Evolutionary conservation across 805 yeast species (phyloP).

Genomic region (Hanseniaspora thailandica): DNA sequence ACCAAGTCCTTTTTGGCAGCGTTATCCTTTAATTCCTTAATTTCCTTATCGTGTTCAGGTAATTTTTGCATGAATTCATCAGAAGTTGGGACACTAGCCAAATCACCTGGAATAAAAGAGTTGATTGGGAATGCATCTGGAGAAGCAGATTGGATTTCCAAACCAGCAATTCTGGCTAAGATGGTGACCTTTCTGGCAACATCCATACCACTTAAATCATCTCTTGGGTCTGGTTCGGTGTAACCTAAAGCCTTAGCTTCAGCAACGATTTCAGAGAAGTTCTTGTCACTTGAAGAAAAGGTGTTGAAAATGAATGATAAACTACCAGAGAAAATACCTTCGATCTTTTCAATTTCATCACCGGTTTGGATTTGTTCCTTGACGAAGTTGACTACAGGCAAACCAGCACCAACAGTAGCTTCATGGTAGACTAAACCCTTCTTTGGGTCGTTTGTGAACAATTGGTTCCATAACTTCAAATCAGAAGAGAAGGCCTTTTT

Average conservation of each 20-base stretch:
- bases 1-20: constrained; percentile 81
- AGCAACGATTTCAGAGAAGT: constrained; percentile 80
- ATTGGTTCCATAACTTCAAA: constrained; percentile 60
- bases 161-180: constrained; percentile 84
- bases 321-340: constrained; percentile 95
- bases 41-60: constrained; percentile 71
- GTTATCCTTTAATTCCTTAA: constrained; percentile 62
- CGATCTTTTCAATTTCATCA: constrained; percentile 79
- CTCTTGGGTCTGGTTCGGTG: constrained; percentile 99
- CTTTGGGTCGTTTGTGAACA: constrained; percentile 48
- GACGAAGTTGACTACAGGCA: constrained; percentile 82
- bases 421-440: constrained; percentile 83
- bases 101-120: constrained; percentile 77
- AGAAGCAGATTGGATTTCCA: constrained; percentile 71
- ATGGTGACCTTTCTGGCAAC: constrained; percentile 98
- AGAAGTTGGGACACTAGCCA: constrained; percentile 61
- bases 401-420: constrained; percentile 97
- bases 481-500: constrained; percentile 90
- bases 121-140: constrained; percentile 74
- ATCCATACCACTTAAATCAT: constrained; percentile 93
- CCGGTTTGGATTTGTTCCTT: constrained; percentile 86
- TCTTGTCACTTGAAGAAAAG: constrained; percentile 61
- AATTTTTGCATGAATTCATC: constrained; percentile 69
- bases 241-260: constrained; percentile 86
- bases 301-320: constrained; percentile 90